Percentiles rank a stretch among this genome's conserved stretches.
phyloP scores from a whole-genome alignment of 176 grass and related monocot genomes.

The Triticum urartu region DNA sequence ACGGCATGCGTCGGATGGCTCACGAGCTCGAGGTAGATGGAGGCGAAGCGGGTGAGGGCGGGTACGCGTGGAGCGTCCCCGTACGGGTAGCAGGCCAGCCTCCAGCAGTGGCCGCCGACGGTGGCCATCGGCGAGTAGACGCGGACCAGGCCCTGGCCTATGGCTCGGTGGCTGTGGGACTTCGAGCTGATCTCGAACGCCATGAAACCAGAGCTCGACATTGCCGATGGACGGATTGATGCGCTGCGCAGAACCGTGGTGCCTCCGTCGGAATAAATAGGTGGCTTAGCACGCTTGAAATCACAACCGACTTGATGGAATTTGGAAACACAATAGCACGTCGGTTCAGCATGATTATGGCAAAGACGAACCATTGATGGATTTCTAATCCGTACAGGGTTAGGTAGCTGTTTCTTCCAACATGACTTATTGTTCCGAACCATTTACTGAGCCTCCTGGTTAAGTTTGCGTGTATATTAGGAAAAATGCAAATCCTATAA shows the following conservation, averaged over 20 bases:
- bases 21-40: constrained; percentile 3
- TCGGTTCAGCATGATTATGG: too few relatives aligned
- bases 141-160: not conserved
- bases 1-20: not conserved
- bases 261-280: too few relatives aligned
- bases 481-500: not conserved
- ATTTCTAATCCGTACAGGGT: too few relatives aligned
- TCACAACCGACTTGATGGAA: too few relatives aligned
- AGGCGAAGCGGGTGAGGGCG: not conserved
- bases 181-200: not conserved
- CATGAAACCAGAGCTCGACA: too few relatives aligned
- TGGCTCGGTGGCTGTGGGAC: too few relatives aligned
- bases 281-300: too few relatives aligned
- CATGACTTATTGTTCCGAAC: not conserved
- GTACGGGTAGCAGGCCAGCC: not conserved
- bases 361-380: too few relatives aligned
- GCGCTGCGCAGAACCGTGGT: too few relatives aligned
- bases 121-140: not conserved
- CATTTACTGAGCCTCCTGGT: not conserved
- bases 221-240: too few relatives aligned
- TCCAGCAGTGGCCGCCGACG: constrained; percentile 16
- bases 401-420: not conserved
- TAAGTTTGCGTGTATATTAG: not conserved
- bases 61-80: too few relatives aligned
- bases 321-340: too few relatives aligned